Evolutionary conservation across 129 eudicot species (phyloP), one percentile per base, ranked within the genome.

Genomic region (Chrysanthemum seticuspe): DNA sequence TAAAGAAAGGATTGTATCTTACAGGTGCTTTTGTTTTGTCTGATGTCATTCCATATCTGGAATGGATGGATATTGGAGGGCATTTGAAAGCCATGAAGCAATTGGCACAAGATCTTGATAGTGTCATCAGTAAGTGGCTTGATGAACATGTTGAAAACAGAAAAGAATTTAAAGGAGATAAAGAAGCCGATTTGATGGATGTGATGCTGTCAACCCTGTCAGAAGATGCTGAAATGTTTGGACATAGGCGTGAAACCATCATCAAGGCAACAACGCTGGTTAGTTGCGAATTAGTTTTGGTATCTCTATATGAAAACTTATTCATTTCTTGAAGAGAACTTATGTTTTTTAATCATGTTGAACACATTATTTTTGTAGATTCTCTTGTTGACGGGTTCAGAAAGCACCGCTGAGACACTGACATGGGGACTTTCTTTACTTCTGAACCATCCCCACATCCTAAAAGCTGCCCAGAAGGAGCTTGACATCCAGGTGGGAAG

Each of bases 241-340:
- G 68, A 5, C 18, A 62, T 13, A 47, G 50, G 16, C 82, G 78
- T 2, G 75, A 76, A 18, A 81, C 68, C 40, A 62, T 85, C 53
- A 79, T 85, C 80, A 85, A 82, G 82, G 84, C 90, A 36, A 82
- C 90, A 27, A 57, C 72, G 36, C 21, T 64, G 75, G 90, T 85
- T 29, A 29, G 31, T 40, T 3, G 58, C 6, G 45, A 40, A 10
- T 40, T 40, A 40, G 45, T 40, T 40, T 6, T 40, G 9, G 10
- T 40, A 40, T 40, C 10, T 40, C 7, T 40, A 40, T 5, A 40
- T 40, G 5, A 4, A 34, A 34, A 34, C 40, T 34, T 34, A 23
- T 34, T 34, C 36, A 31, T 31, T 5, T 31, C 36, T 31, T 29
- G 40, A 34, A 34, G 44, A 36, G 44, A 40, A 6, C 40, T 6